These are phyloP conservation scores for Dentipellis sp. DNA, from an alignment of 768 basidiomycete genomes.

Conservation along the genomic window DNA sequence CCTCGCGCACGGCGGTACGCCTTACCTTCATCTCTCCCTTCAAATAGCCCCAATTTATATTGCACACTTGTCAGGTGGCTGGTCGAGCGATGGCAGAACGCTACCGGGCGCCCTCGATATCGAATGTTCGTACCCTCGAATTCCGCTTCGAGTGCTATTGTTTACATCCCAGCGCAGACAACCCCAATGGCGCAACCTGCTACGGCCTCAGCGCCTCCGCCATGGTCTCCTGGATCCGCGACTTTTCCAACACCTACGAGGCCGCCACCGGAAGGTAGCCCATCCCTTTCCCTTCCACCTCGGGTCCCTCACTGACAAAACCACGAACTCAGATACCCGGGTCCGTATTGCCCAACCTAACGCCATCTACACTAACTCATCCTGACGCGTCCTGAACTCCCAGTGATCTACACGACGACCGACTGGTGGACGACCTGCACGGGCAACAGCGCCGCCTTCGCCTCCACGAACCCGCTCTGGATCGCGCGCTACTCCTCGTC, in stretches of 20 bases:
- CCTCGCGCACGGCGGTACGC: constrained; percentile 42
- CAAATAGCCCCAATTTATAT: not conserved
- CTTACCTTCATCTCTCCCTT: not conserved
- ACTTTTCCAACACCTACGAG: constrained; percentile 55
- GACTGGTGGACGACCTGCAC: constrained; percentile 66
- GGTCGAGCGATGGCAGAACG: constrained; percentile 47
- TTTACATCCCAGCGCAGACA: constrained; percentile 27
- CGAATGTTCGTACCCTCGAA: constrained; percentile 33
- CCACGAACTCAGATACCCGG: constrained; percentile 27
- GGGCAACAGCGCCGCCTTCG: constrained; percentile 45
- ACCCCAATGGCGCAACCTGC: constrained; percentile 41
- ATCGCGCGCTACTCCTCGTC: constrained; percentile 43
- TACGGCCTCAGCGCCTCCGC: constrained; percentile 41
- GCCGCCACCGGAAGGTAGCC: constrained; percentile 35
- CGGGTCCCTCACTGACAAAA: too few relatives aligned
- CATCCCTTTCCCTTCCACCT: not conserved
- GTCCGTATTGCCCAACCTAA: constrained; percentile 16
- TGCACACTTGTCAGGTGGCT: constrained; percentile 30
- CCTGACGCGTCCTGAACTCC: not conserved
- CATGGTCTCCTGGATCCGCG: constrained; percentile 57
- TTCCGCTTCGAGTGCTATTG: not conserved
- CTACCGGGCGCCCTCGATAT: constrained; percentile 59
- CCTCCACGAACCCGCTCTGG: constrained; percentile 46
- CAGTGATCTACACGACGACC: constrained; percentile 55
- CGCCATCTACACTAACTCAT: not conserved